Conservation (phyloP, 164 flowering plant species). For the Magnolia officinalis region DNA sequence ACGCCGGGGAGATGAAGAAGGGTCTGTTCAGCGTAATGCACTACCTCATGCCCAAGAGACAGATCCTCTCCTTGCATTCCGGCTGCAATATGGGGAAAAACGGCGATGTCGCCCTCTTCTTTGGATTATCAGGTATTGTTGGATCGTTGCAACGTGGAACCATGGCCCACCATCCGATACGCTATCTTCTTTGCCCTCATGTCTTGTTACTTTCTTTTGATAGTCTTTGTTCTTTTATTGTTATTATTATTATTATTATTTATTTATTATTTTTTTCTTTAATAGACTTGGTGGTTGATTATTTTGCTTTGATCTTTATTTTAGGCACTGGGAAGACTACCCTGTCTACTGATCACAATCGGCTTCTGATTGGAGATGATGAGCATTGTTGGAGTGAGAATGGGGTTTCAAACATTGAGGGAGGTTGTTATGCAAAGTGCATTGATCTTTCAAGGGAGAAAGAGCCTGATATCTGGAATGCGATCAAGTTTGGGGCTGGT, state of each 20-base stretch:
- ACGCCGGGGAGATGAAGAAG: constrained; percentile 99
- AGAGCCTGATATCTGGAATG: constrained; percentile 97
- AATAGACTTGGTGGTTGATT: not conserved
- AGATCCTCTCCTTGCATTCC: constrained; percentile 92
- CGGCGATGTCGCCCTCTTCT: constrained; percentile 99
- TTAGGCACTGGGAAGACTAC: constrained; percentile 99
- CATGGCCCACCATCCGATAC: constrained; percentile 12
- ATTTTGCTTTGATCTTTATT: not conserved
- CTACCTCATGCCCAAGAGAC: constrained; percentile 98
- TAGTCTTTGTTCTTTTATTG: not conserved
- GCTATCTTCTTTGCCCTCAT: constrained; percentile 11
- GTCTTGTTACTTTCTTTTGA: too few relatives aligned
- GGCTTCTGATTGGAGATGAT: constrained; percentile 90
- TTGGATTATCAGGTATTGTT: constrained; percentile 90
- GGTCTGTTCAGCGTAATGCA: constrained; percentile 97
- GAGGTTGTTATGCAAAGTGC: constrained; percentile 98
- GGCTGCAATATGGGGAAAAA: constrained; percentile 99
- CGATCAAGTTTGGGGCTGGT: constrained; percentile 99
- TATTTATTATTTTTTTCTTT: not conserved
- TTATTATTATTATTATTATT: not conserved
- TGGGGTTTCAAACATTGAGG: constrained; percentile 98
- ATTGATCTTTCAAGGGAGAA: constrained; percentile 82
- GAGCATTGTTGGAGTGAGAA: constrained; percentile 98
- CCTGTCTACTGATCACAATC: constrained; percentile 90
- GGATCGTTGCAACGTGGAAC: constrained; percentile 14